These are phyloP conservation scores for Erodium moschatum DNA, from an alignment of 441 rosid species.

Conservation along the genomic window DNA sequence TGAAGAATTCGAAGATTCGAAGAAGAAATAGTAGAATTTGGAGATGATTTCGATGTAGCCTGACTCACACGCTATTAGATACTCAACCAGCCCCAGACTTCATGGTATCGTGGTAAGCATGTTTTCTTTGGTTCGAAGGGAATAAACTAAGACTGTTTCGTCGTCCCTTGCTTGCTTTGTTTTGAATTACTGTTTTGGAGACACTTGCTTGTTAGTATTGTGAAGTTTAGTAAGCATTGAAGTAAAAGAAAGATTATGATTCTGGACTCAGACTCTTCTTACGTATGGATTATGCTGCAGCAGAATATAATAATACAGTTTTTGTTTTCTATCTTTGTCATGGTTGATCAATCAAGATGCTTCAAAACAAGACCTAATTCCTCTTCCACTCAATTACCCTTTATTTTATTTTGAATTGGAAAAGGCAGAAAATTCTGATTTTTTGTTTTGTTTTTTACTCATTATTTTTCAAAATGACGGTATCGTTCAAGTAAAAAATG, in stretches of 20 bases:
- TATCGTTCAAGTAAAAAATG: no score
- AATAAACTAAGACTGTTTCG: conserved; percentile 5
- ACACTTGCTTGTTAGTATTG: background rate
- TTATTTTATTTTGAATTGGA: background rate
- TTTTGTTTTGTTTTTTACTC: no score
- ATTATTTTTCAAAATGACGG: no score
- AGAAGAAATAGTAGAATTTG: no score
- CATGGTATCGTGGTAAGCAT: background rate
- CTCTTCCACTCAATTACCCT: background rate
- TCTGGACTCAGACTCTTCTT: conserved; percentile 19
- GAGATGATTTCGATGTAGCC: no score
- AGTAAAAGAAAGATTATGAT: conserved; percentile 25
- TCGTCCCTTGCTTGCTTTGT: conserved; percentile 5
- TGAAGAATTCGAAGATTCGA: no score
- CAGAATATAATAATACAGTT: background rate
- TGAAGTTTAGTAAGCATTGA: conserved; percentile 11
- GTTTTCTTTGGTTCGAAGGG: conserved; percentile 25
- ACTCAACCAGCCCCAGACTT: conserved; percentile 21
- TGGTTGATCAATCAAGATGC: conserved; percentile 16
- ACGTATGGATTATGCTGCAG: conserved; percentile 4
- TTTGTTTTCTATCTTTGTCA: conserved; percentile 12
- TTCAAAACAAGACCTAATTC: conserved; percentile 13
- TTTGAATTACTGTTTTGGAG: conserved; percentile 16
- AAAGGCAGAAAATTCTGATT: no score
- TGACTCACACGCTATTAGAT: background rate